Base-by-base conservation (phyloP, 225 moss, liverwort and hornwort species). In the Asterella californica region DNA sequence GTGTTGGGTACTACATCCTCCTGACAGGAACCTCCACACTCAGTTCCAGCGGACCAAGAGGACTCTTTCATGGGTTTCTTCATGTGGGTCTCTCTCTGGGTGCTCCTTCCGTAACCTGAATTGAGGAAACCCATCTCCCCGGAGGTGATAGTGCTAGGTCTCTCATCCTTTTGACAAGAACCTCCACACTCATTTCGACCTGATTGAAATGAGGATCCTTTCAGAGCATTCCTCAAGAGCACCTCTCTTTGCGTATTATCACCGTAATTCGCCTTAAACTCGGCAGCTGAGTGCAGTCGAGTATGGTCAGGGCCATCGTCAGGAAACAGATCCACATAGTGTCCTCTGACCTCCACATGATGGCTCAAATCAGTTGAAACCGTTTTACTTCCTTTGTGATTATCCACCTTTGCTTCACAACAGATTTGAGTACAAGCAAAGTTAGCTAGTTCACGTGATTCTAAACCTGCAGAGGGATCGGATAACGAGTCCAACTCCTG, bases 131-230 rank as follows among this genome's bases (percentile, higher is more conserved):
- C n/a, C n/a, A n/a, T n/a, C n/a, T n/a, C n/a, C n/a, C n/a, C n/a
- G n/a, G n/a, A n/a, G n/a, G n/a, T n/a, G n/a, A 65, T 73, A 49
- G 50, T 70, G 34, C 62, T 76, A 53, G 72, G 65, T 76, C 60
- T 52, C 27, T 22, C 37, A 10, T 37, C 29, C 52, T 10, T 67
- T 34, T 85, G 70, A 37, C 67, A 63, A 46, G 76, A 57, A 55
- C 75, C 64, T 59, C 63, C 60, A 29, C 65, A 61, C 74, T 73
- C 78, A 60, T 54, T 34, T 78, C 66, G 61, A 48, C 69, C 45
- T 25, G 42, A 75, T 21, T 60, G 70, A 42, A 78, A 42, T 1
- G 68, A 60, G 9, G 69, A 42, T 12, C 76, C 53, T 70, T 76
- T 65, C 30, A 71, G 46, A 18, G 71, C 46, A 67, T 72, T 76